Evolutionary conservation across 2,329 filamentous ascomycete species (phyloP).

Genomic region (Rugonectria rugulosa): DNA sequence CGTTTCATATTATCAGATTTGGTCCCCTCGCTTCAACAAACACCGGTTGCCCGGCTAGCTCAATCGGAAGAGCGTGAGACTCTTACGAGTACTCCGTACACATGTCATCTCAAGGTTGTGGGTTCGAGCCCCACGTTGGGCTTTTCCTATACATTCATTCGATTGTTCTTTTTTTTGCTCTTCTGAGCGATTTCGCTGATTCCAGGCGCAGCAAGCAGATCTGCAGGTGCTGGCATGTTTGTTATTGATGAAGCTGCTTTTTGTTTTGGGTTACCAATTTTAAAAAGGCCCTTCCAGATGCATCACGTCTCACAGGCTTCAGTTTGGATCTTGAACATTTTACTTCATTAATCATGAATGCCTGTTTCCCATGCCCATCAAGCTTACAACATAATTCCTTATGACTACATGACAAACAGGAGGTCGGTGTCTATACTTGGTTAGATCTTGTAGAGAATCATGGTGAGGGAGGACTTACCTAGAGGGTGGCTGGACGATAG

Average conservation of each 20-base stretch:
- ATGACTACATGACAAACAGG: conserved; percentile 68
- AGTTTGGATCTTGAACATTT: too few relatives aligned
- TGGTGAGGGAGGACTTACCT: conserved; percentile 66
- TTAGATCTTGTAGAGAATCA: conserved; percentile 8
- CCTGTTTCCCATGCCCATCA: not conserved
- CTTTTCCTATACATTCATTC: conserved; percentile 41
- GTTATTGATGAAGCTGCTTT: too few relatives aligned
- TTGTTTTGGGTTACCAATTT: too few relatives aligned
- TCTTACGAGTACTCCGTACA: conserved; percentile 54
- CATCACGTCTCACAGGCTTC: too few relatives aligned
- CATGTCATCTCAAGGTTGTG: conserved; percentile 59
- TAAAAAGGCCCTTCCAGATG: too few relatives aligned
- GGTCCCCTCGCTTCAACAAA: conserved; percentile 2
- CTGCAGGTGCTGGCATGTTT: too few relatives aligned
- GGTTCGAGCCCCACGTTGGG: conserved; percentile 57
- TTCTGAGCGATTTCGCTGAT: too few relatives aligned
- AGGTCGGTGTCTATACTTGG: conserved; percentile 64
- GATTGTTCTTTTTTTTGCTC: conserved; percentile 24
- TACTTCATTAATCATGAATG: conserved; percentile 7
- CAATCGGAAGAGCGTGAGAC: conserved; percentile 73
- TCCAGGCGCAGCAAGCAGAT: too few relatives aligned
- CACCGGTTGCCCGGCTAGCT: conserved; percentile 46
- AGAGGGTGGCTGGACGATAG: conserved; percentile 95
- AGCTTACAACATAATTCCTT: not conserved
- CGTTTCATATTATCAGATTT: too few relatives aligned